phyloP scores from a whole-genome alignment of 2,329 filamentous ascomycete species.

The Apiospora hydei region DNA sequence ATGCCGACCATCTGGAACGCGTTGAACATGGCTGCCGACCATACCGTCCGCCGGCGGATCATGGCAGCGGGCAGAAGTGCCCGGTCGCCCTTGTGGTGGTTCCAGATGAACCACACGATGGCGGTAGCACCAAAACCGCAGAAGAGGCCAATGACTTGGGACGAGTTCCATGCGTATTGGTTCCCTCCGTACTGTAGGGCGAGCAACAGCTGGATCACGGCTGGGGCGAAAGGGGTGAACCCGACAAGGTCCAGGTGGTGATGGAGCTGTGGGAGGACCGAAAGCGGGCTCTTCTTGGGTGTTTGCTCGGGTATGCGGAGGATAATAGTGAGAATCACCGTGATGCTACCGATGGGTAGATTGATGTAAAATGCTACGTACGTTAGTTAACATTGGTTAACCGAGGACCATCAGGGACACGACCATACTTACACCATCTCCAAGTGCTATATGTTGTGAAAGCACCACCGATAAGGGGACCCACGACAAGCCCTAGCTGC shows the following conservation, averaged over 20 bases:
- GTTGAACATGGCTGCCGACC: slow-evolving; percentile 38
- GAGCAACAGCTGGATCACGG: slow-evolving; percentile 53
- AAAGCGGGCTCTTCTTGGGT: background rate
- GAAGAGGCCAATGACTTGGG: slow-evolving; percentile 44
- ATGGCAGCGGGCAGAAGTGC: slow-evolving; percentile 51
- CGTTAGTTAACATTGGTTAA: background rate
- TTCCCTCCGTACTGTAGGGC: slow-evolving; percentile 54
- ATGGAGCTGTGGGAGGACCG: slow-evolving; percentile 22
- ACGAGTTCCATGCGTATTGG: slow-evolving; percentile 45
- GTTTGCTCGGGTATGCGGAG: background rate
- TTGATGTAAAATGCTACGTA: background rate
- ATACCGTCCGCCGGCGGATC: slow-evolving; percentile 45
- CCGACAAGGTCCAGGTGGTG: slow-evolving; percentile 39
- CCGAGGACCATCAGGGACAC: background rate
- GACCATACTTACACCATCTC: background rate
- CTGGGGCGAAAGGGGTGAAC: slow-evolving; percentile 38
- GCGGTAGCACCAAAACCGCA: slow-evolving; percentile 42
- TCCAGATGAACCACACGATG: slow-evolving; percentile 42
- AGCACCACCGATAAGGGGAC: background rate
- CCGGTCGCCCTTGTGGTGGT: slow-evolving; percentile 45
- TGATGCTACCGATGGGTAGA: background rate
- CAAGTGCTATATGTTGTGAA: background rate
- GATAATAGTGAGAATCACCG: background rate
- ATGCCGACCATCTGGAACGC: slow-evolving; percentile 43
- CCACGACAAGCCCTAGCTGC: background rate